Base-by-base conservation (phyloP, 306 rosid species). In the Quercus glauca region DNA sequence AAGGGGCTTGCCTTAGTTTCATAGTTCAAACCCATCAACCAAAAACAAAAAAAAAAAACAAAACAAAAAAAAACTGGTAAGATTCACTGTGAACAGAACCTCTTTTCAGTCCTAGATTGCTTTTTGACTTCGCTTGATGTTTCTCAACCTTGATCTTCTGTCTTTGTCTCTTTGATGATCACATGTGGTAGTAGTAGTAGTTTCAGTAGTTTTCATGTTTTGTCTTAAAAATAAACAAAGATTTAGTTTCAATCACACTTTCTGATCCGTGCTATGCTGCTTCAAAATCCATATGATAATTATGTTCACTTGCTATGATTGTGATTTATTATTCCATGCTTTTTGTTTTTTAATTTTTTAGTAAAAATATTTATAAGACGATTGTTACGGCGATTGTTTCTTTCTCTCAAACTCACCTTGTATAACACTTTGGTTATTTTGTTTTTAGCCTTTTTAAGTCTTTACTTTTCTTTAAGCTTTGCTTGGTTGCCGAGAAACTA, bases 21-120 rank as follows among this genome's bases (percentile, higher is more conserved):
- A 67, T 70, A n/a, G 80, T 76, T 80, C 73, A 73, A 76, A 56
- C 63, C 45, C 12, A 41, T 41, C 45, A 41, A 41, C 45, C 45
- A 9, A 41, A 61, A 72, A 43, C 71, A 35, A 35, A 37, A 37
- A 61, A 37, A 61, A 71, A 23, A 23, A 23, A 23, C 25, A 23
- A 23, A 23, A n/a, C n/a, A n/a, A 31, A 75, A 31, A 72, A 73
- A 49, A 82, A 58, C 73, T 63, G 91, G 94, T 92, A 90, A 87
- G 92, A 85, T 85, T 85, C 81, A 61, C 65, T 83, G 81, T 56
- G 76, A 79, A 55, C 76, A 58, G 29, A 77, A 58, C 20, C 69
- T 70, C 37, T 73, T 41, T 41, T 14, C 61, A 51, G 59, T 57
- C 35, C 5, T 18, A 29, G 78, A 81, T 81, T 82, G 75, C 77